phyloP scores from a whole-genome alignment of 495 filamentous ascomycete species.

The Hypoxylon fragiforme region DNA sequence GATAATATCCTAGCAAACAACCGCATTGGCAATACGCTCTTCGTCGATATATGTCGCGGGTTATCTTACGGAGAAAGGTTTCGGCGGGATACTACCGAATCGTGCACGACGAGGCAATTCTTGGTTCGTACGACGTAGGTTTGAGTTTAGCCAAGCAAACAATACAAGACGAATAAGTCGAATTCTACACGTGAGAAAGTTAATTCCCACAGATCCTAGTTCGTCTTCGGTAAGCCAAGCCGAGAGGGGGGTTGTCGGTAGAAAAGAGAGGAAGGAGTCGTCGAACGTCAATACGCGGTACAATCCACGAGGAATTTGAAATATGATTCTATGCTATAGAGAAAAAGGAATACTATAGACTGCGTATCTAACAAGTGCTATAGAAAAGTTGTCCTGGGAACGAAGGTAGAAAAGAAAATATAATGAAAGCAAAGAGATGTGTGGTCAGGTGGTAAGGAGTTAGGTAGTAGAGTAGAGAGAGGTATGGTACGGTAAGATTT shows the following conservation, averaged over 20 bases:
- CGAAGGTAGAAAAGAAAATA: not conserved
- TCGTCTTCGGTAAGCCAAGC: constrained; percentile 2
- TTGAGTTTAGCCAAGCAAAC: constrained; percentile 8
- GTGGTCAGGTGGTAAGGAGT: too few relatives aligned
- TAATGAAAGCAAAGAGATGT: not conserved
- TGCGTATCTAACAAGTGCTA: too few relatives aligned
- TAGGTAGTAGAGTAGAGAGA: too few relatives aligned
- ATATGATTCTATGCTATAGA: too few relatives aligned
- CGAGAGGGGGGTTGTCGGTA: constrained; percentile 4
- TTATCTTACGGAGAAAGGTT: too few relatives aligned
- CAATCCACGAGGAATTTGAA: not conserved
- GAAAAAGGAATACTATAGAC: too few relatives aligned
- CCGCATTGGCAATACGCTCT: constrained; percentile 19
- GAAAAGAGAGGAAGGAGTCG: constrained; percentile 2
- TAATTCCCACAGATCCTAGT: not conserved
- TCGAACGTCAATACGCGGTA: constrained; percentile 2
- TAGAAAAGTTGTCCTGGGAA: too few relatives aligned
- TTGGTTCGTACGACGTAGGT: not conserved
- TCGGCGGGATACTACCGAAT: too few relatives aligned
- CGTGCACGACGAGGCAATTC: too few relatives aligned
- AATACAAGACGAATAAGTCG: constrained; percentile 5
- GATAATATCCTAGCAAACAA: not conserved
- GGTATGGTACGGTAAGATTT: too few relatives aligned
- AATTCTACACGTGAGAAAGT: not conserved
- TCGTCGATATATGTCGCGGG: not conserved